Evolutionary conservation across 768 basidiomycete species (phyloP), one percentile per base, ranked within the genome.

Genomic region (Asterophora parasitica): DNA sequence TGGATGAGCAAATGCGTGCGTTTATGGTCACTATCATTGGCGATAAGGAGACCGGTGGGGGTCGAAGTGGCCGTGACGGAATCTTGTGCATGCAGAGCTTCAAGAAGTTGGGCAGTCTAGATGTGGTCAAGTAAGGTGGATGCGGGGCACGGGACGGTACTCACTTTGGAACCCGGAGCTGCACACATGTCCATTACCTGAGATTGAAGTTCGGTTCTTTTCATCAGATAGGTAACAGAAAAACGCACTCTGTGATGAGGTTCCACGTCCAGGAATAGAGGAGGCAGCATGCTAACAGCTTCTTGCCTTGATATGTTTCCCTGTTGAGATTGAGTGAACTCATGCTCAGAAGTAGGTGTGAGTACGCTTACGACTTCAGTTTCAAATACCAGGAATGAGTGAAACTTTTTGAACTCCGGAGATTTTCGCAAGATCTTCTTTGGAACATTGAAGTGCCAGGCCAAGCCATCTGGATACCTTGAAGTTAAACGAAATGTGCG

Each of bases 271-370:
- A 99, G 79, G 56, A 98, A 83, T 2, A 99, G 77, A 0, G 96
- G 95, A 4, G 96, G 96, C n/a, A 99, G 73, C 96, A 99, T 99
- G 63, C 92, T 95, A 49, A 99, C 96, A 13, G 92, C 93, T 66
- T 99, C 96, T 65, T 97, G 94, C 16, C 96, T 74, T 9, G 92
- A 95, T 39, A 98, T 76, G 58, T 99, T 99, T 39, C 96, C 94
- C 92, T 94, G 56, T 10, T 33, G 42, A 33, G 40, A 33, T 31
- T 31, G 17, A 9, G 0, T 42, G 37, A n/a, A 31, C 43, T 41
- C 46, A 40, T 7, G 6, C 12, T 16, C 42, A 6, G 27, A 10
- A 13, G 17, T 23, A 39, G 23, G n/a, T 28, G 12, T 39, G 27
- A n/a, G 44, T 5, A 13, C 20, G 75, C 88, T 34, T 55, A 94